Evolutionary conservation across 176 grass and related monocot species (phyloP), one percentile per base, ranked within the genome.

Genomic region (Tillandsia leiboldiana): DNA sequence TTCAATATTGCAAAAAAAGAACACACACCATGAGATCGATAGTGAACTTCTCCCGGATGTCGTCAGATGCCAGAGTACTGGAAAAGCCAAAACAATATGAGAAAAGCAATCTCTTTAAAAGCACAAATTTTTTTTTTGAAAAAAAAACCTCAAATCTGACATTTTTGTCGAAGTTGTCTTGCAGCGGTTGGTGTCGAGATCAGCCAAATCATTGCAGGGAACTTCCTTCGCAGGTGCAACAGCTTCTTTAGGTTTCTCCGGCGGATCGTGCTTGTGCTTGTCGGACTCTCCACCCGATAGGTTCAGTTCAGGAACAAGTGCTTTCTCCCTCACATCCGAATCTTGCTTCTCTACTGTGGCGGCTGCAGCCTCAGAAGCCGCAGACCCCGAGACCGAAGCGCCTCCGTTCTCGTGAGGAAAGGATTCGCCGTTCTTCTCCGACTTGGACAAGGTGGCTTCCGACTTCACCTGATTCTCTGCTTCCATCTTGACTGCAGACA

Each of bases 1-100:
- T 42, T 42, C 33, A 5, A 42, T 42, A 42, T 42, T 42, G 33
- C 33, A 42, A 50, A 87, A 87, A 77, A 72, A 80, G 71, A 68
- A 73, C 86, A 88, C 89, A 77, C 54, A 99, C 95, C 95, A 99
- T 99, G 71, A 99, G 87, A 94, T 99, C 95, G 82, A 99, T 88
- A 82, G 83, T 90, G 74, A 99, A 99, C 83, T 86, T 99, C 69
- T 90, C 84, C 68, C 87, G 80, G 70, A 61, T 49, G 57, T 82
- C 80, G 87, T 88, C 84, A 18, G 80, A 81, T 75, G 81, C 76
- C 80, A 83, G 76, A 80, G 86, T 78, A 83, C 87, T 96, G 87
- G 51, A 64, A 68, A 79, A 79, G 65, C 10, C 10, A 51, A 61
- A 10, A 3, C 3, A 12, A 7, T 2, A 20, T 48, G 15, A 72